phyloP scores from a whole-genome alignment of 305 asterid genomes.

The Plantago rigida region DNA sequence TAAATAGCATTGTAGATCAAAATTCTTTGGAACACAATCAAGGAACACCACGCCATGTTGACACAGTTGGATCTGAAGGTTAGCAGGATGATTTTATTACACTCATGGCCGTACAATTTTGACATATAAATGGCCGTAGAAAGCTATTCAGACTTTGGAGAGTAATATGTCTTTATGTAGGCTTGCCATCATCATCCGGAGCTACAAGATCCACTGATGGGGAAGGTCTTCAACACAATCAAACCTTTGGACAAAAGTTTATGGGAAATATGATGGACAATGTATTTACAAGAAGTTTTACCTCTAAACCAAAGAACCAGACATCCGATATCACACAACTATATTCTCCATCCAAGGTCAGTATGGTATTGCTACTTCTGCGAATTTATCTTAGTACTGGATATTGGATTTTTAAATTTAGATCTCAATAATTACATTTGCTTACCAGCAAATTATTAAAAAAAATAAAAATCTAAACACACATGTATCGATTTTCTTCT shows the following conservation, averaged over 20 bases:
- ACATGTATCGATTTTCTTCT: too few species aligned
- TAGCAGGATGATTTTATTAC: slow-evolving; percentile 23
- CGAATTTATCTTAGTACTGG: background rate
- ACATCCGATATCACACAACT: slow-evolving; percentile 48
- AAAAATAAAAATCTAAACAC: too few species aligned
- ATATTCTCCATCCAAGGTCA: slow-evolving; percentile 81
- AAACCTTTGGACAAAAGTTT: slow-evolving; percentile 86
- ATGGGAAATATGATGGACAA: slow-evolving; percentile 98
- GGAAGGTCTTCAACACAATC: slow-evolving; percentile 65
- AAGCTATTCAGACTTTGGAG: slow-evolving; percentile 17
- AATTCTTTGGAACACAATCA: slow-evolving; percentile 39
- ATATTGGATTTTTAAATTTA: too few species aligned
- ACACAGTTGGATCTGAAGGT: slow-evolving; percentile 79
- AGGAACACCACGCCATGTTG: slow-evolving; percentile 41
- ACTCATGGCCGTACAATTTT: slow-evolving; percentile 16
- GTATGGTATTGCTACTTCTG: slow-evolving; percentile 15
- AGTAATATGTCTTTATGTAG: slow-evolving; percentile 35
- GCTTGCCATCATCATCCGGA: slow-evolving; percentile 80
- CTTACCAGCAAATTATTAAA: background rate
- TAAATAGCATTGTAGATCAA: slow-evolving; percentile 37
- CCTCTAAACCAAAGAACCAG: slow-evolving; percentile 55
- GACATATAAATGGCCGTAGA: slow-evolving; percentile 17
- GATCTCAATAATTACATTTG: slow-evolving; percentile 2
- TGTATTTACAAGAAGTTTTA: slow-evolving; percentile 67
- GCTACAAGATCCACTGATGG: slow-evolving; percentile 41